These are phyloP conservation scores for Scolecobasidium constrictum DNA, from an alignment of 2,329 filamentous ascomycete species.

Conservation along the genomic window DNA sequence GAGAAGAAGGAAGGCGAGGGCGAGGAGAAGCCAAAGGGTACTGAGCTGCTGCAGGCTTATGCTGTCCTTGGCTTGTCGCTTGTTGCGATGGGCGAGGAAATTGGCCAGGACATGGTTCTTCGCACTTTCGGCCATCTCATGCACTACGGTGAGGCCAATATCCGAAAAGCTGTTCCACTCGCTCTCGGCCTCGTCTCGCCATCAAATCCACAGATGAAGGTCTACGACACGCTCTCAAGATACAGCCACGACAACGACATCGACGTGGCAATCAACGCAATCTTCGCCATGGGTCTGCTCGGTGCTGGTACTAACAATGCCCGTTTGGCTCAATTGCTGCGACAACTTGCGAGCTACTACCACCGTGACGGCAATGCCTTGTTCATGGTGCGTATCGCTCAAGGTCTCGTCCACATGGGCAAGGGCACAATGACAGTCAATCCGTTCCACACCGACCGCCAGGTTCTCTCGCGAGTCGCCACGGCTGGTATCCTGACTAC, in stretches of 20 bases:
- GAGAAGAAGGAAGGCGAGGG: conserved; percentile 7
- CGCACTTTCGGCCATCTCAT: conserved; percentile 96
- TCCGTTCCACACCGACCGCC: conserved; percentile 98
- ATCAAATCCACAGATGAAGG: conserved; percentile 99
- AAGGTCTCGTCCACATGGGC: conserved; percentile 96
- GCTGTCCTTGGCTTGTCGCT: conserved; percentile 88
- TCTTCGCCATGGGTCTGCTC: conserved; percentile 96
- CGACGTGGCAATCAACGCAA: conserved; percentile 95
- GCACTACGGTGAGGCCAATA: conserved; percentile 98
- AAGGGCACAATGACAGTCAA: conserved; percentile 94
- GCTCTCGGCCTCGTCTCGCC: conserved; percentile 95
- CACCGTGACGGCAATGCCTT: conserved; percentile 91
- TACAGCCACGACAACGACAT: conserved; percentile 99
- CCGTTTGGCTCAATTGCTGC: conserved; percentile 81
- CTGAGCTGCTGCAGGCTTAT: conserved; percentile 91
- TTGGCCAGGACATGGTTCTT: conserved; percentile 97
- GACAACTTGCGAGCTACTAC: conserved; percentile 96
- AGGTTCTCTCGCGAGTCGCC: conserved; percentile 85
- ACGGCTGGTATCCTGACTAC: conserved; percentile 83
- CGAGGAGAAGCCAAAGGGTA: conserved; percentile 62
- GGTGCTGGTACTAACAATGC: conserved; percentile 98
- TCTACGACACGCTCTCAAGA: conserved; percentile 93
- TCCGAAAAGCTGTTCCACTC: conserved; percentile 87
- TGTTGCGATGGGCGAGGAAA: conserved; percentile 95
- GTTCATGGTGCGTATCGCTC: conserved; percentile 98